Evolutionary conservation across 225 moss, liverwort and hornwort species (phyloP).

Genomic region (Lunularia cruciata): DNA sequence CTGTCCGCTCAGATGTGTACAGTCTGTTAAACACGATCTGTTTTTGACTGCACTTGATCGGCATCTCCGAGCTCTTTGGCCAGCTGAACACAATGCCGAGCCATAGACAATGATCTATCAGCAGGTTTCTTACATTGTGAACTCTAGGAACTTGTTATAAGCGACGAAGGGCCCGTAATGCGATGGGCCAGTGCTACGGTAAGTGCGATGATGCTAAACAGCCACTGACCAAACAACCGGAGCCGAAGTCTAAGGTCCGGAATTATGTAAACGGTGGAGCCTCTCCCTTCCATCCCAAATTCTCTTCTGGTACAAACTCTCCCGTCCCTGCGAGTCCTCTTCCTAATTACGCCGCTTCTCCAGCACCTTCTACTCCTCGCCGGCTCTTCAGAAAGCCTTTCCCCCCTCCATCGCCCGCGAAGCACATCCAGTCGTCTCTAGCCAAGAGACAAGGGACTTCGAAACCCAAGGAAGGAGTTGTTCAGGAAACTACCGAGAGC

Average conservation of each 20-base stretch:
- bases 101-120: slow-evolving; percentile 32
- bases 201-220: slow-evolving; percentile 80
- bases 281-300: slow-evolving; percentile 76
- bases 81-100: slow-evolving; percentile 23
- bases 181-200: slow-evolving; percentile 99
- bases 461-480: slow-evolving; percentile 61
- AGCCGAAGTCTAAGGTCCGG: slow-evolving; percentile 54
- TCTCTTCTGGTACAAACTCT: slow-evolving; percentile 56
- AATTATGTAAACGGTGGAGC: slow-evolving; percentile 63
- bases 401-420: slow-evolving; percentile 92
- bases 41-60: neutral
- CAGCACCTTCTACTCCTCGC: slow-evolving; percentile 79
- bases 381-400: slow-evolving; percentile 79
- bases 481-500: slow-evolving; percentile 57
- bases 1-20: slow-evolving; percentile 9
- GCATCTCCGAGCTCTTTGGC: neutral
- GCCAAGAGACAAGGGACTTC: slow-evolving; percentile 78
- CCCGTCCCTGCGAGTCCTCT: slow-evolving; percentile 83
- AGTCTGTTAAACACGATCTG: slow-evolving; percentile 18
- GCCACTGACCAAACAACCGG: slow-evolving; percentile 51
- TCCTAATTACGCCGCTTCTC: slow-evolving; percentile 70
- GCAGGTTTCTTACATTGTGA: slow-evolving; percentile 18
- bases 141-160: slow-evolving; percentile 18
- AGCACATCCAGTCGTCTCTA: slow-evolving; percentile 88
- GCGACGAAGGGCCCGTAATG: slow-evolving; percentile 59